Evolutionary conservation across 2,329 filamentous ascomycete species (phyloP), one percentile per base, ranked within the genome.

Genomic region (Aureobasidium melanogenum): DNA sequence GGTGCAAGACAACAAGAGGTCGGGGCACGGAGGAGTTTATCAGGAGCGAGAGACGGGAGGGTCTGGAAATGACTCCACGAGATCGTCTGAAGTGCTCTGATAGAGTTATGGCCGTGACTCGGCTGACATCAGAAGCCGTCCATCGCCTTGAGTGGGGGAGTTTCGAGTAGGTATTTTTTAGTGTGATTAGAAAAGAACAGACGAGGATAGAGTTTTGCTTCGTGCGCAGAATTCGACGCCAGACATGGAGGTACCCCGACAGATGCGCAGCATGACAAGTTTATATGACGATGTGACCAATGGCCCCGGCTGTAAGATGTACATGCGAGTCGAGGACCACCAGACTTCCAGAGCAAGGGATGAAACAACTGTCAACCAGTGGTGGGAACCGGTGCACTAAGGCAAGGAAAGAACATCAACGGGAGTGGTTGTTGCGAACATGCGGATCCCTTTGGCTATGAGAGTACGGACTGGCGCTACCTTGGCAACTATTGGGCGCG

Each of bases 311-410:
- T 60, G 46, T 34, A 51, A 36, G 36, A 50, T 26, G 34, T 50
- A 60, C 44, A 60, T 60, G 34, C 32, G 43, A 38, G 36, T 43
- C 51, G 51, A 55, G 51, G 24, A 55, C 51, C 36, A 46, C 24
- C 52, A 36, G 38, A 46, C 39, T 34, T 58, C 55, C 43, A 58
- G 65, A 64, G 70, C 69, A 71, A 71, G 69, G 69, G 68, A 66
- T 69, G 69, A 70, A 69, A 70, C 69, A 63, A 61, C 65, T 66
- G 66, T 51, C 44, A 58, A 39, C 60, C 46, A 57, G 52, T 62
- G 54, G 38, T 26, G 47, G 32, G 24, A 43, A 34, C 34, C 22
- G 43, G 60, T 48, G 47, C 60, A 50, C 60, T 62, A 62, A 51
- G 55, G 52, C 39, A 59, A 58, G 60, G 60, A 62, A 43, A 44